phyloP scores from a whole-genome alignment of 2,329 filamentous ascomycete genomes.

The Alternaria triticimaculans region DNA sequence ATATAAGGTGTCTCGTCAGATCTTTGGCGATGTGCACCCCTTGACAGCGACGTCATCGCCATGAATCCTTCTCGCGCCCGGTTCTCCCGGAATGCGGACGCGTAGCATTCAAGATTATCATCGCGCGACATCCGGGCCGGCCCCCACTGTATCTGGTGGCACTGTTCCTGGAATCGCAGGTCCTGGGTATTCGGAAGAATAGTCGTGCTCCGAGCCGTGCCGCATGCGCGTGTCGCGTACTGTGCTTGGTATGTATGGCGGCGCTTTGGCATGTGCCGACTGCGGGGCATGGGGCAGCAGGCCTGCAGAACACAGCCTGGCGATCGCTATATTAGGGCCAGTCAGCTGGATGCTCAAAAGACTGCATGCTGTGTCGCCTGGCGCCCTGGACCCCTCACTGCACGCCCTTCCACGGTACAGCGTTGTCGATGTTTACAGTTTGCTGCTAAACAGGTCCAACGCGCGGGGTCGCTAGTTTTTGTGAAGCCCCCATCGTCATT shows the following conservation, averaged over 20 bases:
- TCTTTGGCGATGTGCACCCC: background rate
- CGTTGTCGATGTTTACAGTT: constrained; percentile 10
- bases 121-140: background rate
- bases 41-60: background rate
- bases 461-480: constrained; percentile 35
- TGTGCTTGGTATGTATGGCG: constrained; percentile 8
- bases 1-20: background rate
- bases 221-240: constrained; percentile 15
- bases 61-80: background rate
- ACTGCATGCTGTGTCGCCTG: constrained; percentile 4
- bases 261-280: constrained; percentile 8
- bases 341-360: constrained; percentile 9
- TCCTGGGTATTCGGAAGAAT: background rate
- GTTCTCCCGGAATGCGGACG: constrained; percentile 3
- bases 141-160: background rate
- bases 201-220: constrained; percentile 16
- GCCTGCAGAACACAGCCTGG: constrained; percentile 5
- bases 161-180: constrained; percentile 5
- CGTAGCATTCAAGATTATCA: background rate
- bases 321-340: constrained; percentile 2
- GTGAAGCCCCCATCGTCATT: constrained; percentile 33
- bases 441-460: constrained; percentile 11
- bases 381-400: background rate
- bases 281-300: constrained; percentile 19
- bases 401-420: background rate